Evolutionary conservation across 2,329 filamentous ascomycete genomes (phyloP).

Genomic region (Colletotrichum sp.): DNA sequence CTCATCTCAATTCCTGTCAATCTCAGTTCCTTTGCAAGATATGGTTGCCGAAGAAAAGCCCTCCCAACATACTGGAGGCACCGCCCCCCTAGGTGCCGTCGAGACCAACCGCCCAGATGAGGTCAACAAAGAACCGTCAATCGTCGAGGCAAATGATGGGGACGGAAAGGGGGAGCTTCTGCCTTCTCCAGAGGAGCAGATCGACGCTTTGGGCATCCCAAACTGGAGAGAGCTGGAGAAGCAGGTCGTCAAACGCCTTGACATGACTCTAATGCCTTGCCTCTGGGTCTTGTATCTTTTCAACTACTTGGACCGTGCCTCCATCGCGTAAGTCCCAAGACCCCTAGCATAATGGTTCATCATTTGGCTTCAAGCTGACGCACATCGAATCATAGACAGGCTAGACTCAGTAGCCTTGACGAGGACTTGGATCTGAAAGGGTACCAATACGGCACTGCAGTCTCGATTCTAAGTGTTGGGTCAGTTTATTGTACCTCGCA

Average conservation of each 20-base stretch:
- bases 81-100: not conserved
- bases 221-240: slow-evolving; percentile 25
- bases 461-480: slow-evolving; percentile 29
- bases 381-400: slow-evolving; percentile 17
- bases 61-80: not conserved
- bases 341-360: rapidly evolving
- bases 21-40: not conserved
- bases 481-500: not conserved
- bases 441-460: slow-evolving; percentile 27
- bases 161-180: not conserved
- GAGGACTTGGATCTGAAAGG: slow-evolving; percentile 27
- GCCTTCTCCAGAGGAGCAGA: slow-evolving; percentile 20
- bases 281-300: slow-evolving; percentile 25
- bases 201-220: slow-evolving; percentile 24
- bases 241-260: slow-evolving; percentile 23
- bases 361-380: not conserved
- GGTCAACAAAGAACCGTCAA: not conserved
- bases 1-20: not conserved
- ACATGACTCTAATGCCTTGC: slow-evolving; percentile 24
- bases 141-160: slow-evolving; percentile 2
- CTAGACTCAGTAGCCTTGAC: slow-evolving; percentile 25
- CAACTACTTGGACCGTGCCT: slow-evolving; percentile 24
- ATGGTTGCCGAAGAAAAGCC: slow-evolving; percentile 13
- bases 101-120: not conserved
- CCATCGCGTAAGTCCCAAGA: slow-evolving; percentile 5